Evolutionary conservation across 1,284 basidiomycete genomes (phyloP), one percentile per base, ranked within the genome.

Genomic region (Naganishia sp.): DNA sequence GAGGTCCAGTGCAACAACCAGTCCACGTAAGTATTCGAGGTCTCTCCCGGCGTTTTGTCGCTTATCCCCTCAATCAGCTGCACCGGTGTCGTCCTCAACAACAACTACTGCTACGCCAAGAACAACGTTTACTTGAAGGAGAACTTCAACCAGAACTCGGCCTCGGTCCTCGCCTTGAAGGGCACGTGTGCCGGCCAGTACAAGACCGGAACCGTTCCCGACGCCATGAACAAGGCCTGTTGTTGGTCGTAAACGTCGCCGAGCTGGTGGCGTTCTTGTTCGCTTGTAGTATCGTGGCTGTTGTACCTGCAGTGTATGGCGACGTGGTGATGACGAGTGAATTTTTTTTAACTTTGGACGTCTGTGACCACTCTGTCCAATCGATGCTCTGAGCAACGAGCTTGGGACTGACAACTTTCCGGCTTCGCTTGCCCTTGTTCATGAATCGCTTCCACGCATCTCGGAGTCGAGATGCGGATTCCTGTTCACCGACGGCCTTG

Each of bases 71-170:
- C 25, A 6, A 6, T 39, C 39, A 55, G 54, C 39, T 55, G 54
- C 54, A 55, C 54, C 54, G 54, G 54, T 43, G 42, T 39, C n/a
- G 56, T 59, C 11, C 55, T 57, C 56, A 59, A 59, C 56, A 59
- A 49, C 56, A 59, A 59, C 56, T 59, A 59, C 56, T 59, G 56
- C 46, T 59, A 59, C 56, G 23, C n/a, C 56, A 48, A 59, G 56
- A 59, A 59, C 31, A 31, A 25, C 45, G 56, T 59, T 16, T 59
- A 59, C 56, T 9, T 36, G 9, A 49, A 48, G 56, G 31, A 59
- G 7, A 59, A 59, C 56, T 59, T 59, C 31, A 59, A 59, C 56
- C 28, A 59, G 56, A 59, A 59, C 44, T 59, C 56, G 45, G 56
- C 44, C 45, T 59, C 56, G 25, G 45, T 59, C 16, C 36, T 59